Base-by-base conservation (phyloP, 2,329 filamentous ascomycete species). In the Sphaerulina musiva region DNA sequence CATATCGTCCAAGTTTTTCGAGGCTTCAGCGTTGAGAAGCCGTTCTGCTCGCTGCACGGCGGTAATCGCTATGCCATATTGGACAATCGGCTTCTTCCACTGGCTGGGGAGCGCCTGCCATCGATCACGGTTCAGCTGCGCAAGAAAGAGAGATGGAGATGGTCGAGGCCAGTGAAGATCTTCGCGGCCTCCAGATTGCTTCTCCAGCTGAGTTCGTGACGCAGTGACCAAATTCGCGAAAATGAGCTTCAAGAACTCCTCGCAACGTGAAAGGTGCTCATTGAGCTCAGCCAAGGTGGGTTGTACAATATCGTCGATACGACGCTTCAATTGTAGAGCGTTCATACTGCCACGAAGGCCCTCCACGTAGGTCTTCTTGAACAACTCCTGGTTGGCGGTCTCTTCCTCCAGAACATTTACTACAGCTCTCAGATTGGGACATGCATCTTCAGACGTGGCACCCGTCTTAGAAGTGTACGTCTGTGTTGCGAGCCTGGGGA, bases 41-140 rank as follows among this genome's bases (percentile, higher is more conserved):
- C 80, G 70, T 4, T 73, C 52, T 1, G 75, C 63, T 0, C 73
- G 70, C 61, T 83, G 80, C 0, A 76, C 53, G 0, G 63, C 62
- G 0, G 76, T 76, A 3, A 80, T 62, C 0, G 69, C 62, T 0
- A 77, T 5, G 0, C 73, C 80, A 11, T 77, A 76, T 0, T 63
- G 31, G 0, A 81, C 61, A 0, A 83, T 43, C 4, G 26, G 14
- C 23, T 48, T 44, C 17, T 53, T 42, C 56, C 56, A 58, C 34
- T 12, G 32, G 9, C 10, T 14, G 43, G 9, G 8, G 11, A n/a
- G 34, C 41, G 20, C 48, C 8, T 7, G n/a, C 53, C 47, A 51
- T 6, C 17, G 43, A 14, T 26, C 3, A 9, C 48, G 32, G 17
- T 14, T 39, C n/a, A 55, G 53, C 43, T 55, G 53, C 47, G 43